These are phyloP conservation scores for Letharia columbiana DNA, from an alignment of 495 filamentous ascomycete species.

Conservation along the genomic window DNA sequence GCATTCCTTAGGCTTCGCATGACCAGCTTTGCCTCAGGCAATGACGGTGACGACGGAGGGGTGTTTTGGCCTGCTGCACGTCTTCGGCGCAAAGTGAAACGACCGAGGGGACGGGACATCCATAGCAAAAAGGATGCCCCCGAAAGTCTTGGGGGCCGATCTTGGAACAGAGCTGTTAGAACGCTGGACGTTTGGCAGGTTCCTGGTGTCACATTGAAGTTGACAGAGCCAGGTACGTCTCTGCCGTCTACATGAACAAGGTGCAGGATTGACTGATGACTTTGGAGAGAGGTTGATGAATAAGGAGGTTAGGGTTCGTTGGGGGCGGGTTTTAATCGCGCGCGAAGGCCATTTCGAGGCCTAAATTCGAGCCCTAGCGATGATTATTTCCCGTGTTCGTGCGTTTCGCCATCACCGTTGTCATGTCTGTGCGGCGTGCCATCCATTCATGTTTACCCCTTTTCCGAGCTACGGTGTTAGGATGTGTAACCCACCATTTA, in stretches of 20 bases:
- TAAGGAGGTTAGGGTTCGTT: background rate
- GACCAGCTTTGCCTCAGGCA: background rate
- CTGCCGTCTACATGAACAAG: background rate
- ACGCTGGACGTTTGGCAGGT: background rate
- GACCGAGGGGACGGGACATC: background rate
- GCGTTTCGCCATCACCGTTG: background rate
- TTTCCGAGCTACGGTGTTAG: background rate
- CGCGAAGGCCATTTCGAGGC: background rate
- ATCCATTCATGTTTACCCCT: background rate
- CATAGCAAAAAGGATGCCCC: background rate
- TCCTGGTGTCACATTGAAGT: background rate
- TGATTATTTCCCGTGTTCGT: background rate
- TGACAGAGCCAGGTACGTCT: background rate
- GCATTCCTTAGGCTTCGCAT: background rate
- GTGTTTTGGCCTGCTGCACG: background rate
- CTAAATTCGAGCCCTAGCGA: background rate
- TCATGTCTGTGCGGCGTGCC: background rate
- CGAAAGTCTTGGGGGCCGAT: background rate
- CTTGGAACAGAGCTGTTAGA: background rate
- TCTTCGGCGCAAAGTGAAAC: slow-evolving; percentile 5
- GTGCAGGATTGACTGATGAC: background rate
- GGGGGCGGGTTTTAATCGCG: background rate
- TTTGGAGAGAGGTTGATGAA: background rate
- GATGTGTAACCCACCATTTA: too few species aligned
- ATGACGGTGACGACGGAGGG: background rate